Percentiles rank a stretch among this genome's conserved stretches.
Evolutionary conservation across 352 stramenopile genomes (phyloP).

Genomic region (Phytopythium boreale): DNA sequence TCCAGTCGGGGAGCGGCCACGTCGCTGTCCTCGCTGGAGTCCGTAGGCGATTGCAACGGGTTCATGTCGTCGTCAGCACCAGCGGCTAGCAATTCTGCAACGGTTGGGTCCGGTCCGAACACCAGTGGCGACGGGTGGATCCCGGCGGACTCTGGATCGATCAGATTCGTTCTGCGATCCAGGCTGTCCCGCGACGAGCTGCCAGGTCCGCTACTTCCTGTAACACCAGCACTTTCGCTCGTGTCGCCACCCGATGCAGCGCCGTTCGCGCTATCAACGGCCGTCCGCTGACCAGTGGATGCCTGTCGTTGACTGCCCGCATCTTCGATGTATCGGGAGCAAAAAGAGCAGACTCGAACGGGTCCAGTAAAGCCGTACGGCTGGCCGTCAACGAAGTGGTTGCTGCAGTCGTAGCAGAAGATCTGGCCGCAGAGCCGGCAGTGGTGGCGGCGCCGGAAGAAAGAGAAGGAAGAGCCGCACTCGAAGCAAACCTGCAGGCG

Average conservation of each 20-base stretch:
- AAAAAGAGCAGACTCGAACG: slow-evolving; percentile 82
- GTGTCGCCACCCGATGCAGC: neutral
- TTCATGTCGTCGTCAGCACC: neutral
- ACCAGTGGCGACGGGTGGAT: slow-evolving; percentile 35
- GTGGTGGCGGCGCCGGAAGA: slow-evolving; percentile 83
- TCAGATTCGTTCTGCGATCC: slow-evolving; percentile 19
- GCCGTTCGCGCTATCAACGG: neutral
- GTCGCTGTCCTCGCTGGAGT: slow-evolving; percentile 19
- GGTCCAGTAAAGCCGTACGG: slow-evolving; percentile 46
- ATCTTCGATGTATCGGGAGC: slow-evolving; percentile 43
- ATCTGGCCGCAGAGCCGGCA: slow-evolving; percentile 85
- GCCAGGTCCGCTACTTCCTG: neutral
- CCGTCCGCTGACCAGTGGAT: slow-evolving; percentile 9
- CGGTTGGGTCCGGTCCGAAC: slow-evolving; percentile 27
- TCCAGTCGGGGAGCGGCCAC: slow-evolving; percentile 7
- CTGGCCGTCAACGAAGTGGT: slow-evolving; percentile 64
- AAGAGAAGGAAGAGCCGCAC: slow-evolving; percentile 72
- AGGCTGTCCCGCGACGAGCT: slow-evolving; percentile 3
- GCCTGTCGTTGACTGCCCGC: slow-evolving; percentile 30
- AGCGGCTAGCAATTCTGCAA: slow-evolving; percentile 7
- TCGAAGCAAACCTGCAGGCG: slow-evolving; percentile 72
- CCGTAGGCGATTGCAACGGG: slow-evolving; percentile 24
- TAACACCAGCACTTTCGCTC: neutral
- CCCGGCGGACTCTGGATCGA: slow-evolving; percentile 12
- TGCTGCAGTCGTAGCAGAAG: slow-evolving; percentile 84